Percentiles rank a stretch among this genome's conserved stretches.
Conservation (phyloP, 495 filamentous ascomycete species). For the Hypoxylon rickii region DNA sequence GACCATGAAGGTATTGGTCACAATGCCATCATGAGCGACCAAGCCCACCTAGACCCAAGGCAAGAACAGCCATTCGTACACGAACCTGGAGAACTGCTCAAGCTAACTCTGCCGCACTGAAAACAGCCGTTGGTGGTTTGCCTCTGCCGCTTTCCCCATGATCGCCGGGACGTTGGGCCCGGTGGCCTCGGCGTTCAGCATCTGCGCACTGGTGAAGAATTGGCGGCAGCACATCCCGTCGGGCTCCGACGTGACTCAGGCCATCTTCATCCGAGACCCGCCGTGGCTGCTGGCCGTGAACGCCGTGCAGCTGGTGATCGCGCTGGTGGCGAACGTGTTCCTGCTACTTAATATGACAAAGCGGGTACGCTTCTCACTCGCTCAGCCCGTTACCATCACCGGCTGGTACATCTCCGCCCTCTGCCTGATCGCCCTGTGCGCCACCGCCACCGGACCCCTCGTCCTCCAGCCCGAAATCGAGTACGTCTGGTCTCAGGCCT, state of each 20-base stretch:
- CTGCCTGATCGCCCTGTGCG: slow-evolving; percentile 62
- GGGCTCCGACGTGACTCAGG: slow-evolving; percentile 52
- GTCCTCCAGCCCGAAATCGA: slow-evolving; percentile 52
- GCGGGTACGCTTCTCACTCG: slow-evolving; percentile 76
- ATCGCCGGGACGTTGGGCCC: slow-evolving; percentile 84
- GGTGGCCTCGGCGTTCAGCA: slow-evolving; percentile 77
- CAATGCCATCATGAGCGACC: slow-evolving; percentile 35
- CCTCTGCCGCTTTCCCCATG: slow-evolving; percentile 78
- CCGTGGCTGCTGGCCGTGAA: slow-evolving; percentile 75
- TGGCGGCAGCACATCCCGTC: slow-evolving; percentile 71
- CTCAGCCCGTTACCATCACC: slow-evolving; percentile 68
- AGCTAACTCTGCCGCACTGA: background rate
- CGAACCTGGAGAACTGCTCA: background rate
- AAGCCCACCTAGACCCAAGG: slow-evolving; percentile 60
- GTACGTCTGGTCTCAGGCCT: slow-evolving; percentile 70
- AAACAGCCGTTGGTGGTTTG: slow-evolving; percentile 80
- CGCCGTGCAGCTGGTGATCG: slow-evolving; percentile 70
- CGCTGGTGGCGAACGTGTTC: slow-evolving; percentile 70
- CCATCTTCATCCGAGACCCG: slow-evolving; percentile 65
- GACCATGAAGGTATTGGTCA: slow-evolving; percentile 42
- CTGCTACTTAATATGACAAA: slow-evolving; percentile 86
- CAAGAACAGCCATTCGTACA: slow-evolving; percentile 21
- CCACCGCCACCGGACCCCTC: slow-evolving; percentile 58
- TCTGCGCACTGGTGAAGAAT: slow-evolving; percentile 72
- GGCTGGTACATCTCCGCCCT: slow-evolving; percentile 71